These are phyloP conservation scores for Saccharomyces kudriavzevii DNA, from an alignment of 805 yeast species.

Conservation along the genomic window DNA sequence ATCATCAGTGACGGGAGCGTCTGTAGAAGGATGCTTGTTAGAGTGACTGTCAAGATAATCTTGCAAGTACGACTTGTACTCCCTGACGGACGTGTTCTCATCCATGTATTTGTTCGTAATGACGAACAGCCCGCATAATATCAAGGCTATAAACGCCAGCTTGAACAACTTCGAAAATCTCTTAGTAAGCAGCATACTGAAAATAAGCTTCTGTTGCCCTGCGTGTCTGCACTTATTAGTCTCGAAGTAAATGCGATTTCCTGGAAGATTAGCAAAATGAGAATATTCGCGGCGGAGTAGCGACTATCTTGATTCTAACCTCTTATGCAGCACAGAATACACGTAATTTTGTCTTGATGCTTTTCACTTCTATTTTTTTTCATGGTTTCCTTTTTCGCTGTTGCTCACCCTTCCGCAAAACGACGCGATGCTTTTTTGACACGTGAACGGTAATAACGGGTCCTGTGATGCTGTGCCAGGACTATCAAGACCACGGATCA, in stretches of 20 bases:
- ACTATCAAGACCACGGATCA: not conserved
- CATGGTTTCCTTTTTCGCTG: not conserved
- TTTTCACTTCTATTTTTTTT: not conserved
- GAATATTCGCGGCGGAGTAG: not conserved
- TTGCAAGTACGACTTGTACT: constrained; percentile 13
- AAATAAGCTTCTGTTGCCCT: not conserved
- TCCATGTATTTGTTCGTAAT: constrained; percentile 9
- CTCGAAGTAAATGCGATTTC: not conserved
- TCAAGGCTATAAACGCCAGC: constrained; percentile 8
- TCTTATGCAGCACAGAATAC: not conserved
- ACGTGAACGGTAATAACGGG: not conserved
- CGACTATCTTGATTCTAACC: not conserved
- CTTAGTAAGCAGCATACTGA: not conserved
- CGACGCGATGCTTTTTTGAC: not conserved
- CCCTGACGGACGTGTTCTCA: constrained; percentile 12
- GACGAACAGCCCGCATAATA: constrained; percentile 8
- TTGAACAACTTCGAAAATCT: constrained; percentile 5
- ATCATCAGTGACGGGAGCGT: not conserved
- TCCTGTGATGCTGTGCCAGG: not conserved
- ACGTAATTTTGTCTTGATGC: not conserved
- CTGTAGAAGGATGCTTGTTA: not conserved
- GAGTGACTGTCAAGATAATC: constrained; percentile 5
- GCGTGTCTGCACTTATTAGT: not conserved
- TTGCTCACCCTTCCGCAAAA: not conserved
- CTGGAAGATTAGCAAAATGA: not conserved